A percentile compares a stretch with the other conserved stretches of the same genome.
Conservation (phyloP, 2,329 filamentous ascomycete genomes). For the Beauveria caledonica region DNA sequence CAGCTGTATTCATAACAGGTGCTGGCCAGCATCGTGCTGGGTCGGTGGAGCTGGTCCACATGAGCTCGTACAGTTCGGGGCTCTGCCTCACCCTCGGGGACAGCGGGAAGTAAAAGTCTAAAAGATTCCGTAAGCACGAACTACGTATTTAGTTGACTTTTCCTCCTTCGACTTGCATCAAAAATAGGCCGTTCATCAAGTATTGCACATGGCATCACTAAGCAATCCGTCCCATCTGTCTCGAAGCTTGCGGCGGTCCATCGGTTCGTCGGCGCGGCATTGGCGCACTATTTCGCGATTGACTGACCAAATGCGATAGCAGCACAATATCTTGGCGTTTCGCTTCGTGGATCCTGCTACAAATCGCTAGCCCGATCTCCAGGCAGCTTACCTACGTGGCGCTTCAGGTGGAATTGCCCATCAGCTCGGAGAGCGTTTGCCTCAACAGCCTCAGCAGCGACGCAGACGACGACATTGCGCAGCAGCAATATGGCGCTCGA, state of each 20-base stretch:
- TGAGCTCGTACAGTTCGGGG: background rate
- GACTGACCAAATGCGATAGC: background rate
- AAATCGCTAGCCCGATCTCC: background rate
- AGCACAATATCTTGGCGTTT: background rate
- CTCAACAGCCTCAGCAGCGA: background rate
- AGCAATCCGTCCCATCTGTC: background rate
- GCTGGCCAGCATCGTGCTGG: background rate
- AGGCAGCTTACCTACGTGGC: background rate
- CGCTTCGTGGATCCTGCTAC: too few species aligned
- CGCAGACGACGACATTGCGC: background rate
- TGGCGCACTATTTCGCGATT: background rate
- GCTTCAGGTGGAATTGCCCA: background rate
- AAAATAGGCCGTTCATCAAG: background rate
- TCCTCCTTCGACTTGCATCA: too few species aligned
- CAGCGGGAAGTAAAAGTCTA: background rate
- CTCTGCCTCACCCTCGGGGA: background rate
- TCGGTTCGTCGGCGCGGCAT: conserved; percentile 2
- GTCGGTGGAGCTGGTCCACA: conserved; percentile 4
- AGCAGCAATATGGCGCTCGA: conserved; percentile 2
- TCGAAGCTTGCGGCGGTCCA: background rate
- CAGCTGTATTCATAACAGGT: background rate
- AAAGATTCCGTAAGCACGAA: background rate
- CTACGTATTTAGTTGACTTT: background rate
- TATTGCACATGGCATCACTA: conserved; percentile 1
- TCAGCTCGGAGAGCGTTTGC: background rate